Conservation (phyloP, 1,139 yeast species). For the Yamadazyma songkhlaensis region DNA sequence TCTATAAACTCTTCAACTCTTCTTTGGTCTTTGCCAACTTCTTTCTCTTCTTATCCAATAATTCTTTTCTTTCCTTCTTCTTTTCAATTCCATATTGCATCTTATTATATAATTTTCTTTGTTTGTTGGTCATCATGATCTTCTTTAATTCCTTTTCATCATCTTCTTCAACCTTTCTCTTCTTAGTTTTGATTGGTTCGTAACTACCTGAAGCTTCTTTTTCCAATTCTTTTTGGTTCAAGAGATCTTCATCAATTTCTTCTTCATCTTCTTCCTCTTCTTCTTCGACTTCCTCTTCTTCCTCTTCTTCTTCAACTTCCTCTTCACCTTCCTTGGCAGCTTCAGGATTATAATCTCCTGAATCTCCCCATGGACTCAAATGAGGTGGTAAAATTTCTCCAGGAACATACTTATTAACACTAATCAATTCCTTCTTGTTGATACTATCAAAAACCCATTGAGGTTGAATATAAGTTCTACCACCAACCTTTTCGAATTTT, state of each 20-base stretch:
- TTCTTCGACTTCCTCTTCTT: constrained; percentile 49
- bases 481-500: constrained; percentile 75
- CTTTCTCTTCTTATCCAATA: constrained; percentile 74
- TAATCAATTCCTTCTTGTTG: constrained; percentile 69
- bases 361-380: constrained; percentile 98
- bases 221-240: constrained; percentile 82
- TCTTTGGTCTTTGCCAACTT: constrained; percentile 68
- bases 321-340: constrained; percentile 26
- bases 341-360: constrained; percentile 84
- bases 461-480: constrained; percentile 93
- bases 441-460: constrained; percentile 97
- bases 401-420: constrained; percentile 82
- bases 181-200: constrained; percentile 25
- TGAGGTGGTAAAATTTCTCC: constrained; percentile 97
- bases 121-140: constrained; percentile 98
- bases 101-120: constrained; percentile 90
- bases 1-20: constrained; percentile 44
- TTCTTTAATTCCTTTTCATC: constrained; percentile 86
- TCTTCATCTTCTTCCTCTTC: constrained; percentile 48
- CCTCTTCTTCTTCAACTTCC: constrained; percentile 45
- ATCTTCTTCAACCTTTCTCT: constrained; percentile 45
- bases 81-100: constrained; percentile 90
- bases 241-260: constrained; percentile 49
- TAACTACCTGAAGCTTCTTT: constrained; percentile 86
- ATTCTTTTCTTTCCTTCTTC: constrained; percentile 77